Conservation (phyloP, 768 basidiomycete species). For the Leucocoprinus leucothites region DNA sequence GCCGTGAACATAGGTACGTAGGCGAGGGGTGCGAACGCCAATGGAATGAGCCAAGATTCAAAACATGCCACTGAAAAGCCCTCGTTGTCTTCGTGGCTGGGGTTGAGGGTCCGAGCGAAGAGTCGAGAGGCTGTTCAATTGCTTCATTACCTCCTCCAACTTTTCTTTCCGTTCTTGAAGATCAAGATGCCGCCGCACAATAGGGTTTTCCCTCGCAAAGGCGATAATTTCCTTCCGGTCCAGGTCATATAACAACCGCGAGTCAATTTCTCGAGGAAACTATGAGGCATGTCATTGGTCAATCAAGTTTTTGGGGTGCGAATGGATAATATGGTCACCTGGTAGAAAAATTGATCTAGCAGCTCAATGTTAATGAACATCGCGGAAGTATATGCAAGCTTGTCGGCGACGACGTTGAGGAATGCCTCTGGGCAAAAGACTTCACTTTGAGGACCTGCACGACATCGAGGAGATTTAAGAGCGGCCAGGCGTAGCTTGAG, state of each 20-base stretch:
- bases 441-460: slow-evolving; percentile 82
- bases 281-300: slow-evolving; percentile 24
- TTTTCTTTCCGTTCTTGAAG: slow-evolving; percentile 97
- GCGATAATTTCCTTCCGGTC: slow-evolving; percentile 84
- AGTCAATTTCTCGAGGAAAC: slow-evolving; percentile 98
- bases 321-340: slow-evolving; percentile 46
- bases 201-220: slow-evolving; percentile 95
- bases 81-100: slow-evolving; percentile 67
- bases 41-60: slow-evolving; percentile 21
- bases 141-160: slow-evolving; percentile 96
- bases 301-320: neutral
- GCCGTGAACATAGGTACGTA: neutral
- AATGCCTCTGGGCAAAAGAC: slow-evolving; percentile 95
- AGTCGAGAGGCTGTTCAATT: slow-evolving; percentile 87
- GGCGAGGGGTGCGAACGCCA: neutral
- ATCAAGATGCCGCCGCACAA: slow-evolving; percentile 83
- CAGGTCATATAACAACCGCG: slow-evolving; percentile 88
- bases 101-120: slow-evolving; percentile 82
- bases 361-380: slow-evolving; percentile 99
- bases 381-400: slow-evolving; percentile 91
- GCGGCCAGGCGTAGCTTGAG: slow-evolving; percentile 85
- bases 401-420: slow-evolving; percentile 94
- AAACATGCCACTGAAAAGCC: slow-evolving; percentile 77
- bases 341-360: slow-evolving; percentile 98
- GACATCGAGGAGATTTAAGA: slow-evolving; percentile 86